Percentiles rank a stretch among this genome's conserved stretches.
phyloP scores from a whole-genome alignment of 2,329 filamentous ascomycete species.

The Aspergillus pseudotamarii region DNA sequence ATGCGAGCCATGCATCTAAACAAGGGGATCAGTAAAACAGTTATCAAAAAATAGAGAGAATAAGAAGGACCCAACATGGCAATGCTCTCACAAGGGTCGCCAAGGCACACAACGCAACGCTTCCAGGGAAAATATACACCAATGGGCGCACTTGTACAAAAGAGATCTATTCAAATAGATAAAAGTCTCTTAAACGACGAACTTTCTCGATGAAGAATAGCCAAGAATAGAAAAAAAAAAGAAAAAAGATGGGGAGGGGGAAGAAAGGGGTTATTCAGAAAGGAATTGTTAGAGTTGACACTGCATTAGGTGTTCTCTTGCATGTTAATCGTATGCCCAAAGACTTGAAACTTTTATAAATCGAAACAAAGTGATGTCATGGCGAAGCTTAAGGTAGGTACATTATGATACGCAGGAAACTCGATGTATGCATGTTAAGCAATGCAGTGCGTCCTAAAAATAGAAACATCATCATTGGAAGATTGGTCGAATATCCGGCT shows the following conservation, averaged over 20 bases:
- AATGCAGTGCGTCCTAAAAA: slow-evolving; percentile 28
- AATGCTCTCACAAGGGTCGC: slow-evolving; percentile 25
- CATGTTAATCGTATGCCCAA: slow-evolving; percentile 16
- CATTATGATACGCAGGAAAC: not conserved
- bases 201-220: not conserved
- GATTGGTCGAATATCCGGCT: slow-evolving; percentile 52
- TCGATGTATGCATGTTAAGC: slow-evolving; percentile 16
- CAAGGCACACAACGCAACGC: slow-evolving; percentile 25
- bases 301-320: not conserved
- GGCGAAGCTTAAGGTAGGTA: slow-evolving; percentile 10
- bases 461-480: slow-evolving; percentile 34
- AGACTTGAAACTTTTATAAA: slow-evolving; percentile 21
- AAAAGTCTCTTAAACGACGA: slow-evolving; percentile 1
- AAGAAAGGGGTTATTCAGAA: slow-evolving; percentile 13
- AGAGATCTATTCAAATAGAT: slow-evolving; percentile 17
- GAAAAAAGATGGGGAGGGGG: not conserved
- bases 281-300: not conserved
- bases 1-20: not conserved
- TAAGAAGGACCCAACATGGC: slow-evolving; percentile 12
- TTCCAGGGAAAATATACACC: slow-evolving; percentile 17
- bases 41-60: slow-evolving; percentile 7
- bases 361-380: slow-evolving; percentile 15
- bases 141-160: slow-evolving; percentile 27
- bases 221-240: slow-evolving; percentile 9
- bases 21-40: not conserved